Evolutionary conservation across 768 basidiomycete genomes (phyloP).

Genomic region (Trametes sanguinea): DNA sequence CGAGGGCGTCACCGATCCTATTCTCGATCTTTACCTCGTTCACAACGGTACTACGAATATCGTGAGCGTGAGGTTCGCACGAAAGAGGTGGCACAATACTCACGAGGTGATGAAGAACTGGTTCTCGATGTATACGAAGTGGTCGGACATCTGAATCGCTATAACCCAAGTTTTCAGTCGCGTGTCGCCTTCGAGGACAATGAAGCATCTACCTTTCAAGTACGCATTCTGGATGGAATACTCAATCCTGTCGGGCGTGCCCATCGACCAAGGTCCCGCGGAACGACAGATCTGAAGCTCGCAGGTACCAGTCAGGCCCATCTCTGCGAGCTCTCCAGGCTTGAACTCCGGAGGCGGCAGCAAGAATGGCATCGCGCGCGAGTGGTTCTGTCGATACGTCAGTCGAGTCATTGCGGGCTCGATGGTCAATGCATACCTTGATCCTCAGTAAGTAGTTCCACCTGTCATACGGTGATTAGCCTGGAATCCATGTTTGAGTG

Average conservation of each 20-base stretch:
- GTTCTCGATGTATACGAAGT: conserved; percentile 98
- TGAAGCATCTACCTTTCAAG: conserved; percentile 62
- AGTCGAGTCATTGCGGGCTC: background rate
- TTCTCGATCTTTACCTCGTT: conserved; percentile 90
- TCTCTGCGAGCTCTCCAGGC: conserved; percentile 69
- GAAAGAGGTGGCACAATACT: conserved; percentile 29
- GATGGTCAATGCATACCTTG: conserved; percentile 54
- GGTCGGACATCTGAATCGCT: conserved; percentile 93
- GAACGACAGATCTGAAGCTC: conserved; percentile 97
- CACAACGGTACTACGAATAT: conserved; percentile 63
- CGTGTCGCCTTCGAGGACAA: background rate
- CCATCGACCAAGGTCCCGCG: conserved; percentile 95
- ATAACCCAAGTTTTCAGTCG: background rate
- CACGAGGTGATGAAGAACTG: conserved; percentile 92
- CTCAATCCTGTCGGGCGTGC: conserved; percentile 81
- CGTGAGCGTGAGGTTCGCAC: background rate
- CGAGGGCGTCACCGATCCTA: conserved; percentile 91
- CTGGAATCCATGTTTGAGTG: background rate
- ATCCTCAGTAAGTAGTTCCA: conserved; percentile 95
- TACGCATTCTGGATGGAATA: conserved; percentile 96
- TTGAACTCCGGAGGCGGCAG: conserved; percentile 93
- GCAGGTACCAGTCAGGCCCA: conserved; percentile 92
- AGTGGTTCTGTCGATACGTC: conserved; percentile 67
- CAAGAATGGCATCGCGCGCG: conserved; percentile 89
- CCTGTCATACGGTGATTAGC: conserved; percentile 39